Conservation (phyloP, 331 rosid genomes). For the Saraca asoca region DNA sequence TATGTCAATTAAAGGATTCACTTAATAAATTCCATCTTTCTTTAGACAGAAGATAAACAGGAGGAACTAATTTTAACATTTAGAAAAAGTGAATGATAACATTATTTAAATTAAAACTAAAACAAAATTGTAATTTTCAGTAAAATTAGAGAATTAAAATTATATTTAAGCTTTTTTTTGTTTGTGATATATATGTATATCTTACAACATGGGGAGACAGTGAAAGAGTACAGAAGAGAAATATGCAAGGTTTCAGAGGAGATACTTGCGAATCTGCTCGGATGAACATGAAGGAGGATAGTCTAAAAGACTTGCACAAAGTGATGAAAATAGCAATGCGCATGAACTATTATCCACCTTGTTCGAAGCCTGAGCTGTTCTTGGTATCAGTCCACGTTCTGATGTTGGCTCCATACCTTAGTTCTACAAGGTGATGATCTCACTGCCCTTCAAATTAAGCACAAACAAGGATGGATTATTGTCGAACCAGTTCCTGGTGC, state of each 20-base stretch:
- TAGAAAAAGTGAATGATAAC: no score
- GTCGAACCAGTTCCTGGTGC: conserved; percentile 25
- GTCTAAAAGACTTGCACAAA: conserved; percentile 17
- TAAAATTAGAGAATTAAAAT: no score
- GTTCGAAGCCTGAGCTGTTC: conserved; percentile 36
- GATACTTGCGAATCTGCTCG: conserved; percentile 13
- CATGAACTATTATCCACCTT: conserved; percentile 38
- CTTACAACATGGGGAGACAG: conserved; percentile 30
- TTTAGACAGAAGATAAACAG: no score
- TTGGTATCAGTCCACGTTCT: conserved; percentile 30
- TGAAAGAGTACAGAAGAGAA: conserved; percentile 33
- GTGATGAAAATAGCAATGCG: conserved; percentile 21
- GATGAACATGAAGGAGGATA: conserved; percentile 25
- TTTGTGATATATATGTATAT: neutral
- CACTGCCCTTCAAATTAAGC: conserved; percentile 9
- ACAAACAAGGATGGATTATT: neutral
- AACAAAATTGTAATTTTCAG: no score
- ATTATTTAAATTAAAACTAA: no score
- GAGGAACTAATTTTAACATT: no score
- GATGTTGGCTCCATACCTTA: conserved; percentile 12
- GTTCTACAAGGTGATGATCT: conserved; percentile 24
- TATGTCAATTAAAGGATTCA: no score
- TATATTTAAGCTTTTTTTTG: no score
- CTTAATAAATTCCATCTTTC: no score
- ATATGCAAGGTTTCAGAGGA: conserved; percentile 22